Conservation (phyloP, 1,284 basidiomycete species). For the Trametes polyzona region DNA sequence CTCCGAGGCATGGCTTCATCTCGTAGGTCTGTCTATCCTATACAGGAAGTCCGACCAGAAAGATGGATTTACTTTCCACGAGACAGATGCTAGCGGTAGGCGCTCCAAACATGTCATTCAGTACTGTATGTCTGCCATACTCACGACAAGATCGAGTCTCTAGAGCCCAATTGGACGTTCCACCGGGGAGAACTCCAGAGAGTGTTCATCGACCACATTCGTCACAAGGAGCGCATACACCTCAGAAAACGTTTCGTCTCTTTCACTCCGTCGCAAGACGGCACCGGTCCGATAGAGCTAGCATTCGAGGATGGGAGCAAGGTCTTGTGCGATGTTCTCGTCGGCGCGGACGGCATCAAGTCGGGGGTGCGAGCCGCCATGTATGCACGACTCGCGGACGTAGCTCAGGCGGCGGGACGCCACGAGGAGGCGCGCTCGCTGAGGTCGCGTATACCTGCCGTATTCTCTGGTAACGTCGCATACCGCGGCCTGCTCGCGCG, state of each 20-base stretch:
- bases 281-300: constrained; percentile 37
- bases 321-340: constrained; percentile 51
- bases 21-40: constrained; percentile 3
- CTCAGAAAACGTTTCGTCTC: constrained; percentile 53
- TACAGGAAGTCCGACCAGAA: constrained; percentile 22
- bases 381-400: constrained; percentile 20
- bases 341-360: constrained; percentile 35
- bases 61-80: constrained; percentile 50
- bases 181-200: constrained; percentile 57
- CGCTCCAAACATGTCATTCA: not conserved
- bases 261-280: constrained; percentile 41
- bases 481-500: constrained; percentile 2
- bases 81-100: constrained; percentile 50
- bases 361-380: constrained; percentile 4
- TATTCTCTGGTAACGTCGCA: not conserved
- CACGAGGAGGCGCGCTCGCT: not conserved
- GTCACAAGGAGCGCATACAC: constrained; percentile 42
- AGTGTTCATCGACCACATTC: constrained; percentile 47
- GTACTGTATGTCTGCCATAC: no score
- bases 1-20: no score
- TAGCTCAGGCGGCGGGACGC: not conserved
- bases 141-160: no score
- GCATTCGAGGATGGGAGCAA: constrained; percentile 52
- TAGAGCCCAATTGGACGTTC: constrained; percentile 49
- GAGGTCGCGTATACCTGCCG: not conserved